Conservation (phyloP, 495 filamentous ascomycete genomes). For the Hypoxylon perforatum region DNA sequence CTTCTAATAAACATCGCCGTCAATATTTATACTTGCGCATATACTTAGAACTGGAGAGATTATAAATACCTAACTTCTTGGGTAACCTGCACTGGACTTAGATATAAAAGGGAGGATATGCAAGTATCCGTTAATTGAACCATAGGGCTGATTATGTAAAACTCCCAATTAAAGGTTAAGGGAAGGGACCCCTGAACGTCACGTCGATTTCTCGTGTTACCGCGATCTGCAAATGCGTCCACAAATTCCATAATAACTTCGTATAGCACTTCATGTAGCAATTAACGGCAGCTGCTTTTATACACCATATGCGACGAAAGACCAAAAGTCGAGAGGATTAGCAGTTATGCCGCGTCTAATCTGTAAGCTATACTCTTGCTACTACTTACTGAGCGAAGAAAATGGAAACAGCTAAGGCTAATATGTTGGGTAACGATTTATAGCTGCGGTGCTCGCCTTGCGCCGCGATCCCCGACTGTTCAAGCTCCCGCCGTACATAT, state of each 20-base stretch:
- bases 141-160: slow-evolving; percentile 35
- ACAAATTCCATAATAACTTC: not conserved
- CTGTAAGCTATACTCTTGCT: slow-evolving; percentile 32
- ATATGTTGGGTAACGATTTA: slow-evolving; percentile 8
- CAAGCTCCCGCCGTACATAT: slow-evolving; percentile 82
- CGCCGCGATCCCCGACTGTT: slow-evolving; percentile 75
- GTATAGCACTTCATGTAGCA: slow-evolving; percentile 18
- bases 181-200: slow-evolving; percentile 42
- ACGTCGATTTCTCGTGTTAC: slow-evolving; percentile 23
- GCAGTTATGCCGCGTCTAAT: slow-evolving; percentile 48
- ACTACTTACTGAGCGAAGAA: not conserved
- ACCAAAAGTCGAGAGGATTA: slow-evolving; percentile 3
- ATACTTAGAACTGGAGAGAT: too few species aligned
- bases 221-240: not conserved
- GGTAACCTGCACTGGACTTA: too few species aligned
- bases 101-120: not conserved
- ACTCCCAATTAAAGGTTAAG: slow-evolving; percentile 5
- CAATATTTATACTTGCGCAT: too few species aligned
- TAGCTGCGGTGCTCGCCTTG: slow-evolving; percentile 63
- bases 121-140: slow-evolving; percentile 19
- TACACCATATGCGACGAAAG: not conserved
- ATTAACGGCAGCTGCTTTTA: slow-evolving; percentile 1
- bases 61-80: too few species aligned
- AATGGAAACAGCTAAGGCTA: not conserved
- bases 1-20: not conserved